Conservation (phyloP, 2,329 filamentous ascomycete species). For the Coniochaeta sp. region DNA sequence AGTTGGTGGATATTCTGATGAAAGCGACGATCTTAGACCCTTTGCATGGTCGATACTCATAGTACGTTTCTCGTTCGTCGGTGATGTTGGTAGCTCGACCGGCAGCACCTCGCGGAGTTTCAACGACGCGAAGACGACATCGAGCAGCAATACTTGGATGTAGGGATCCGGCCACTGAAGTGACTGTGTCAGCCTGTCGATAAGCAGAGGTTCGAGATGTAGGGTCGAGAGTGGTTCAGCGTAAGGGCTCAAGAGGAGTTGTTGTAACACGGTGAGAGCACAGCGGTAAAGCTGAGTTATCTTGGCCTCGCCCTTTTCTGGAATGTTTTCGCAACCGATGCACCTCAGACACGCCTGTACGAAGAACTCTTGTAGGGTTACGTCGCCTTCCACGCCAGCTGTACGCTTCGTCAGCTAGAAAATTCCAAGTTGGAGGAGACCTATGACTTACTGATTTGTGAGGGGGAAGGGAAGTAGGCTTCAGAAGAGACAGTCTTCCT, state of each 20-base stretch:
- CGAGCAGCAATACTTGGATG: slow-evolving; percentile 70
- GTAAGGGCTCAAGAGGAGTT: slow-evolving; percentile 59
- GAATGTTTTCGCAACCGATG: slow-evolving; percentile 36
- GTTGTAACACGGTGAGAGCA: slow-evolving; percentile 62
- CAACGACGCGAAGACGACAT: slow-evolving; percentile 67
- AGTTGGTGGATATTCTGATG: slow-evolving; percentile 18
- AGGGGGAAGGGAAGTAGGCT: slow-evolving; percentile 34
- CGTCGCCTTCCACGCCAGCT: slow-evolving; percentile 47
- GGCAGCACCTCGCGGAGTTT: slow-evolving; percentile 48
- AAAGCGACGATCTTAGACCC: slow-evolving; percentile 29
- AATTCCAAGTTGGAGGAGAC: background rate
- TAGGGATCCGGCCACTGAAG: slow-evolving; percentile 57
- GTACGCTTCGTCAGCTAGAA: slow-evolving; percentile 11
- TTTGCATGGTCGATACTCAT: slow-evolving; percentile 32
- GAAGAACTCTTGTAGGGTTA: slow-evolving; percentile 61
- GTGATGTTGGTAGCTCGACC: slow-evolving; percentile 32
- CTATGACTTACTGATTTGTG: slow-evolving; percentile 41
- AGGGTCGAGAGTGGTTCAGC: slow-evolving; percentile 50
- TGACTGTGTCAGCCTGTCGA: slow-evolving; percentile 58
- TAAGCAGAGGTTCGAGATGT: slow-evolving; percentile 62
- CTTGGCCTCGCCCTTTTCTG: slow-evolving; percentile 31
- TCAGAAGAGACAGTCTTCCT: slow-evolving; percentile 47
- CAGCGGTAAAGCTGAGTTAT: slow-evolving; percentile 63
- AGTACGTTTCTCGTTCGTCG: slow-evolving; percentile 37
- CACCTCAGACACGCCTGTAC: slow-evolving; percentile 58